Conservation (phyloP, 441 rosid species). For the Rhodomyrtus psidioides region DNA sequence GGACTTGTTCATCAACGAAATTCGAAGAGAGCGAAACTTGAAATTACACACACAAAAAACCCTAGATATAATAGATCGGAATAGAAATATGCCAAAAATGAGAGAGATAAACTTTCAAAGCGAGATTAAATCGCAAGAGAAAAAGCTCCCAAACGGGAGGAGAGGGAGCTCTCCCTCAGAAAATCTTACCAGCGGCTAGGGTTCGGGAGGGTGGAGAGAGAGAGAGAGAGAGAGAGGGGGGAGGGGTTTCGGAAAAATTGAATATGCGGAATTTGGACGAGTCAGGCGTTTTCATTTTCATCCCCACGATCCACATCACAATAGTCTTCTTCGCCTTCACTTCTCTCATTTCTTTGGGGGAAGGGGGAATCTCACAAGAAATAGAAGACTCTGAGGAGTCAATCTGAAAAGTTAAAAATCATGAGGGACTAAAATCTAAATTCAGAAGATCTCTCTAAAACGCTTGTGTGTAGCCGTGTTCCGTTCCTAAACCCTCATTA, state of each 20-base stretch:
- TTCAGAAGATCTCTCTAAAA: neutral
- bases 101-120: no score
- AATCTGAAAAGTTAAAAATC: neutral
- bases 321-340: neutral
- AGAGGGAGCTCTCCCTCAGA: no score
- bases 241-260: neutral
- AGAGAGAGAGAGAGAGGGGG: no score
- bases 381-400: neutral
- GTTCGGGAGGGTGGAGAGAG: no score
- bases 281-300: neutral
- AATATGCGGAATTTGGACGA: neutral
- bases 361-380: neutral
- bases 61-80: no score
- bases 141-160: no score
- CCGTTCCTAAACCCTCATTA: neutral
- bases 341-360: neutral
- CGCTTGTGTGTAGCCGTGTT: neutral
- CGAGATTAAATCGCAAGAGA: no score
- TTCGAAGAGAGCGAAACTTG: no score
- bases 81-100: no score
- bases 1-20: no score
- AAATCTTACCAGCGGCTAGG: no score
- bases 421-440: neutral
- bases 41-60: no score
- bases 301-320: neutral